A percentile compares a stretch with the other conserved stretches of the same genome.
Conservation (phyloP, 768 basidiomycete species). For the Dendrothele bispora region DNA sequence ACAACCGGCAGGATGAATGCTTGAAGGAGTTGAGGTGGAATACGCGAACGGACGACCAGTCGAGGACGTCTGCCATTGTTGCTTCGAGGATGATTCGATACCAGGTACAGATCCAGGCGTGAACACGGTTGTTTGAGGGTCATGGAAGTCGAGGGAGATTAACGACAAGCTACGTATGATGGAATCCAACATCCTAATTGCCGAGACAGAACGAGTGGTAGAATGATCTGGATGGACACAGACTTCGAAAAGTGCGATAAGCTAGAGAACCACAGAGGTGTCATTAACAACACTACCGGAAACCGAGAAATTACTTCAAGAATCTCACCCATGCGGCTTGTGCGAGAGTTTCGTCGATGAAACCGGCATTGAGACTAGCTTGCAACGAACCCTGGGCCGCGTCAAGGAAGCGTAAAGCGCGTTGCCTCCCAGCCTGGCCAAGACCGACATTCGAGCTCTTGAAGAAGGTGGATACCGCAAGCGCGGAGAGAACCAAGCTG, state of each 20-base stretch:
- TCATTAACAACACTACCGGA: too few relatives aligned
- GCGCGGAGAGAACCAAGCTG: conserved; percentile 57
- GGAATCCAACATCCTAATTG: conserved; percentile 63
- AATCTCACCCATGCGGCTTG: conserved; percentile 77
- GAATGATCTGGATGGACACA: conserved; percentile 67
- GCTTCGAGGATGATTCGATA: conserved; percentile 20
- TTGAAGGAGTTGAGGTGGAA: conserved; percentile 4
- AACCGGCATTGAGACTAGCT: conserved; percentile 66
- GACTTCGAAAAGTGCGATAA: conserved; percentile 71
- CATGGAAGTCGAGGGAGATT: conserved; percentile 56
- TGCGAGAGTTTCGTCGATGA: conserved; percentile 72
- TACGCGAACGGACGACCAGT: neutral
- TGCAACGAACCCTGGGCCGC: conserved; percentile 71
- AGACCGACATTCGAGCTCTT: conserved; percentile 63
- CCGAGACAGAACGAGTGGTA: conserved; percentile 50
- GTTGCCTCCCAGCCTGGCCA: conserved; percentile 50
- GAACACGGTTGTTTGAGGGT: conserved; percentile 53
- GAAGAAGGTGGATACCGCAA: conserved; percentile 68
- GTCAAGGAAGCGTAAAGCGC: conserved; percentile 61
- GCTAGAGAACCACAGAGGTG: conserved; percentile 34
- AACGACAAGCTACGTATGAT: conserved; percentile 64
- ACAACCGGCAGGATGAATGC: conserved; percentile 30
- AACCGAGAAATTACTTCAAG: too few relatives aligned
- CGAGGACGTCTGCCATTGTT: conserved; percentile 3
- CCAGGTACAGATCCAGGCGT: conserved; percentile 49